Conservation (phyloP, 306 rosid species). For the Geum urbanum region DNA sequence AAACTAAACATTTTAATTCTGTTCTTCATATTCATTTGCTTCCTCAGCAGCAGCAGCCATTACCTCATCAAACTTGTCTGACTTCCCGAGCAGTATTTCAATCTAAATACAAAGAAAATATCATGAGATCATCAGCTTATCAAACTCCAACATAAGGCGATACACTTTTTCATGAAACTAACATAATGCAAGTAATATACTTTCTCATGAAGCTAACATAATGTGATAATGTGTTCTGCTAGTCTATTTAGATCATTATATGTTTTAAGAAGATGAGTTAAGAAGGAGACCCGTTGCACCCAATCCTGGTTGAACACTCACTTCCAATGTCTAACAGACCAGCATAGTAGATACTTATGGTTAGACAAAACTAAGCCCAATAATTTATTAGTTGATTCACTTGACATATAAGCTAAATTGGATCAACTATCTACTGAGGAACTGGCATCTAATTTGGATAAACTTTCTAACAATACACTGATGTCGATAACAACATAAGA, state of each 20-base stretch:
- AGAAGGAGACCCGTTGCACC: neutral
- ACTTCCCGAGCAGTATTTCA: slow-evolving; percentile 67
- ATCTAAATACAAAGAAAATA: slow-evolving; percentile 37
- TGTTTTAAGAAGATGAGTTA: neutral
- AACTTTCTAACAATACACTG: neutral
- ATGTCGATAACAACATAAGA: neutral
- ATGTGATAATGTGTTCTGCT: neutral
- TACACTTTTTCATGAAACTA: too few species aligned
- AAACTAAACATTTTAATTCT: slow-evolving; percentile 16
- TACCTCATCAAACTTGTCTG: slow-evolving; percentile 67
- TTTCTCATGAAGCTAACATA: neutral
- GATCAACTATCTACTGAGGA: neutral
- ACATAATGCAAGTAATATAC: neutral
- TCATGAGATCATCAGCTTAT: neutral
- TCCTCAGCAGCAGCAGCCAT: slow-evolving; percentile 61
- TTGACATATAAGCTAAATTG: neutral
- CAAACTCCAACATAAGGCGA: neutral
- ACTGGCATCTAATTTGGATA: neutral
- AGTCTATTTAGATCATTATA: neutral
- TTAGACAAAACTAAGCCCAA: neutral
- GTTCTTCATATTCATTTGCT: slow-evolving; percentile 46
- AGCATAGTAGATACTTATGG: neutral
- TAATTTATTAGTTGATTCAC: neutral
- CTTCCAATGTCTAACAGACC: neutral
- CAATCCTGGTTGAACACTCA: neutral